phyloP scores from a whole-genome alignment of 345 rosid genomes.

The Citrus cavaleriei region DNA sequence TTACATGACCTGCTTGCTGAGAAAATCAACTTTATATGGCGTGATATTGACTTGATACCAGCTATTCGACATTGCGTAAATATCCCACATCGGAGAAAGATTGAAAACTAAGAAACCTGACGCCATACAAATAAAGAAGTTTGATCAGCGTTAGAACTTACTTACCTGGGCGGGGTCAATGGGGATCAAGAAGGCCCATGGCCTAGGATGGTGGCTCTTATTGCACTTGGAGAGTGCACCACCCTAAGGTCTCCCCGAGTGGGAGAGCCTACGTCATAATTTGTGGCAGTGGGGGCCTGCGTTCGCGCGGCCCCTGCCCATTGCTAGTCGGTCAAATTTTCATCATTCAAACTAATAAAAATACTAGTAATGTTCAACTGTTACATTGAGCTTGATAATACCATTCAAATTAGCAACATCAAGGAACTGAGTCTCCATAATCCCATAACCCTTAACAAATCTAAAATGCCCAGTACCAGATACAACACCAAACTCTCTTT shows the following conservation, averaged over 20 bases:
- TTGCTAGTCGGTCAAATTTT: too few species aligned
- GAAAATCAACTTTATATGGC: too few species aligned
- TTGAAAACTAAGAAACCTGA: neutral
- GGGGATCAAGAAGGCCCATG: neutral
- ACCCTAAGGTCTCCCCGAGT: constrained; percentile 6
- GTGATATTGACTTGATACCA: too few species aligned
- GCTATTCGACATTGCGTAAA: too few species aligned
- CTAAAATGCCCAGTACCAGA: constrained; percentile 43
- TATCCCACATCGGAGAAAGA: neutral
- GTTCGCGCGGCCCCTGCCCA: constrained; percentile 15
- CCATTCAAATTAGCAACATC: constrained; percentile 36
- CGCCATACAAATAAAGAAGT: neutral
- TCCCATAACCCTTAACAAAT: constrained; percentile 39
- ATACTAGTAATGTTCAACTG: constrained; percentile 27
- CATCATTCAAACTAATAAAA: too few species aligned
- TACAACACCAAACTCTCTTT: constrained; percentile 41
- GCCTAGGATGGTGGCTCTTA: neutral
- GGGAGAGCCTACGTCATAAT: too few species aligned
- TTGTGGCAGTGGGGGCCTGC: constrained; percentile 28
- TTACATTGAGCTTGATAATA: constrained; percentile 36
- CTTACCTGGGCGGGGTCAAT: constrained; percentile 17
- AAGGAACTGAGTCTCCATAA: constrained; percentile 35
- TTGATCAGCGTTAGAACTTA: accelerated
- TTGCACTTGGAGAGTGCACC: constrained; percentile 7
- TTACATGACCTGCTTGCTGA: too few species aligned